Percentiles rank a stretch among this genome's conserved stretches.
phyloP scores from a whole-genome alignment of 352 stramenopile species.

The Phytophthora pinifolia region DNA sequence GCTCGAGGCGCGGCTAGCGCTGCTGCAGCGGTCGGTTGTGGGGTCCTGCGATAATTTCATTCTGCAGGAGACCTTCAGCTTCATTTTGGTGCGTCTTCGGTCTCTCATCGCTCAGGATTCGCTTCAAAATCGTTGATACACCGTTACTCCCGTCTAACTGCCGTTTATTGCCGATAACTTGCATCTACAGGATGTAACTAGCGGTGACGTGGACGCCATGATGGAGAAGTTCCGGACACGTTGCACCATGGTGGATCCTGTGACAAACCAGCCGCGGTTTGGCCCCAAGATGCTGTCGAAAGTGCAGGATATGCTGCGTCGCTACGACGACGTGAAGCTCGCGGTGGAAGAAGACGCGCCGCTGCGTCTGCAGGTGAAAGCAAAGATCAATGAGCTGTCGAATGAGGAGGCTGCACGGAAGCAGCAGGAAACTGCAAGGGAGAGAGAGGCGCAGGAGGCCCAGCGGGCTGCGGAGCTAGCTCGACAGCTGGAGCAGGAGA shows the following conservation, averaged over 20 bases:
- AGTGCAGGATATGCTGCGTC: constrained; percentile 53
- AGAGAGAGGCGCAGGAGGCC: constrained; percentile 14
- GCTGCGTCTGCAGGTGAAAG: constrained; percentile 25
- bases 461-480: constrained; percentile 19
- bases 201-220: constrained; percentile 31
- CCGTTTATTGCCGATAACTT: constrained; percentile 7
- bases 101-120: constrained; percentile 1
- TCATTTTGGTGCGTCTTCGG: constrained; percentile 29
- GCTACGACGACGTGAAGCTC: constrained; percentile 46
- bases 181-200: constrained; percentile 25
- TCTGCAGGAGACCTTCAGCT: constrained; percentile 26
- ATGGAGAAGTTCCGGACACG: constrained; percentile 60
- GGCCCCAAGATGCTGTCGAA: constrained; percentile 75
- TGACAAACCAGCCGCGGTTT: constrained; percentile 73
- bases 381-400: constrained; percentile 19
- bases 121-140: constrained; percentile 1
- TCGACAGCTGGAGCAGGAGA: constrained; percentile 24
- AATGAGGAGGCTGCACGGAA: constrained; percentile 10
- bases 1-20: constrained; percentile 39
- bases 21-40: constrained; percentile 23
- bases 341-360: constrained; percentile 30
- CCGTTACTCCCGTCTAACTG: not conserved
- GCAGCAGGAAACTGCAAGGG: constrained; percentile 8
- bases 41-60: not conserved
- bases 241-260: constrained; percentile 59